Base-by-base conservation (phyloP, 2,329 filamentous ascomycete species). In the Colletotrichum agaves region DNA sequence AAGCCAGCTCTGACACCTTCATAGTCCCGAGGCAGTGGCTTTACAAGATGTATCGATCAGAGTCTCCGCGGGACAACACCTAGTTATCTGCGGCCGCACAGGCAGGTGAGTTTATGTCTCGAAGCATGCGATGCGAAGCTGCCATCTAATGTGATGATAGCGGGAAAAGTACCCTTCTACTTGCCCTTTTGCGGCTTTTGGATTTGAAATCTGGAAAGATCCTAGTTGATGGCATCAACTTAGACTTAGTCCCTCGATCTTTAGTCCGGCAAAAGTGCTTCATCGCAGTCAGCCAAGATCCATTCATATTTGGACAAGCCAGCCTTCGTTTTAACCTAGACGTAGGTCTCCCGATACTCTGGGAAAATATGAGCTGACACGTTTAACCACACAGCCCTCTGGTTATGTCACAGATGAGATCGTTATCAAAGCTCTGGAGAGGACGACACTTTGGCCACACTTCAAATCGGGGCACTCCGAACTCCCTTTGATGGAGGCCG, bases 271-370 rank as follows among this genome's bases (percentile, higher is more conserved):
- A 67, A 2, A 27, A n/a, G 5, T 67, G 63, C 33, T 67, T 67
- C 23, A 44, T 63, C 17, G 57, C 63, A 4, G 43, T 67, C 5
- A 6, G 31, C 8, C 63, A 67, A 19, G 63, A 67, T 6, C 12
- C 35, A 3, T 57, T 52, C 8, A 7, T 63, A 4, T 43, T 67
- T 1, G 44, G 52, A 1, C 58, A 67, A 19, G 37, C 44, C 12
- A 67, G 50, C 7, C 63, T 67, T n/a, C 63, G 63, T 2, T 63
- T 67, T n/a, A 67, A 63, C 5, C 35, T 63, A 5, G 60, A 63
- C 5, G 63, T 62, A 50, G 2, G 35, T 37, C 13, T 13, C 13
- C 35, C 4, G 13, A 37, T 37, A 37, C 11, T 13, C 35, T 2
- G 35, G 3, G 11, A 12, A 37, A 5, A 37, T 3, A 8, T 31